These are phyloP conservation scores for Hypoxylon fuscum DNA, from an alignment of 495 filamentous ascomycete genomes.

Conservation along the genomic window DNA sequence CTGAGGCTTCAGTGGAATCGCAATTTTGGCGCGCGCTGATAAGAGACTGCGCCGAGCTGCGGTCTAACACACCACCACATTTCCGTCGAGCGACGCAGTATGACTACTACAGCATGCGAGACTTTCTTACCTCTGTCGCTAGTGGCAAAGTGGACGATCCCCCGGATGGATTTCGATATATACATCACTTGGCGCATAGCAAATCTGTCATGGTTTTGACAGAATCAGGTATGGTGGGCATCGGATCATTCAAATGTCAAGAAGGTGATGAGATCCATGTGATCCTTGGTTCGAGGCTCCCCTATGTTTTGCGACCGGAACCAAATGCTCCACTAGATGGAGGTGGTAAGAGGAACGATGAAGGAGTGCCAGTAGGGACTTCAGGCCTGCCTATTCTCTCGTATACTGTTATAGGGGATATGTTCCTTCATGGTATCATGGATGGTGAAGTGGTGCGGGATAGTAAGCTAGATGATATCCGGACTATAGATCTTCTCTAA, in stretches of 20 bases:
- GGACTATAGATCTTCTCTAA: background rate
- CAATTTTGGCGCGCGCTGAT: too few relatives aligned
- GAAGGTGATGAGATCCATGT: background rate
- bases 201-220: background rate
- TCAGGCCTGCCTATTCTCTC: background rate
- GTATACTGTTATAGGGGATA: background rate
- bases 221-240: background rate
- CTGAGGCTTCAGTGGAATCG: too few relatives aligned
- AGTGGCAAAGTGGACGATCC: too few relatives aligned
- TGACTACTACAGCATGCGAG: too few relatives aligned
- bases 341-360: too few relatives aligned
- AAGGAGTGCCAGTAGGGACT: too few relatives aligned
- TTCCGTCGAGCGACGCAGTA: too few relatives aligned
- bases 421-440: background rate
- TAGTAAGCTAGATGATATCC: background rate
- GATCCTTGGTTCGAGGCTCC: background rate
- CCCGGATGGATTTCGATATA: background rate
- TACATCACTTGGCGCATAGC: background rate
- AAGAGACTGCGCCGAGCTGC: too few relatives aligned
- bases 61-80: too few relatives aligned
- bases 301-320: background rate
- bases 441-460: background rate
- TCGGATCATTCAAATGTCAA: background rate
- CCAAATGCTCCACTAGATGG: background rate
- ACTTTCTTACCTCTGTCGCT: too few relatives aligned